Conservation (phyloP, 108 stramenopile genomes). For the Cyclotella sp. region DNA sequence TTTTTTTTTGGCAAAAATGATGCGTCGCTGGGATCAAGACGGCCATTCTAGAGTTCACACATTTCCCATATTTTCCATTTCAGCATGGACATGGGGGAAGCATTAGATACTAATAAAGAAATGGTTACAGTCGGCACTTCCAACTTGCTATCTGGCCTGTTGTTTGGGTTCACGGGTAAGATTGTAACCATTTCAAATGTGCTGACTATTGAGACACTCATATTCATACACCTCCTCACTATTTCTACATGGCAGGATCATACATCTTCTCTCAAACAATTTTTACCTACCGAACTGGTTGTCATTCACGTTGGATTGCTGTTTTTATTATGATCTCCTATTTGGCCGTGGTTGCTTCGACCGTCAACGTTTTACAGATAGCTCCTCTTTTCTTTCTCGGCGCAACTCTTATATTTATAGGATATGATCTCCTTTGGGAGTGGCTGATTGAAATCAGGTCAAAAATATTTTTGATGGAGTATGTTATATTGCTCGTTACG, state of each 20-base stretch:
- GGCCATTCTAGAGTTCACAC: not conserved
- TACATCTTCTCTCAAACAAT: conserved; percentile 99
- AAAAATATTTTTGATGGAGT: conserved; percentile 51
- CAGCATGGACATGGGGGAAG: conserved; percentile 82
- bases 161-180: conserved; percentile 81
- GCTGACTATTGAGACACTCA: not conserved
- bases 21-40: not conserved
- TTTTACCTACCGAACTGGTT: conserved; percentile 92
- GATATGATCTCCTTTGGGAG: conserved; percentile 54
- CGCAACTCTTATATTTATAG: conserved; percentile 59
- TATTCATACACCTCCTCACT: not conserved
- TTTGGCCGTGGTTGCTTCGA: conserved; percentile 63
- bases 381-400: conserved; percentile 56
- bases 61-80: not conserved
- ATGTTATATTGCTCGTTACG: conserved; percentile 42
- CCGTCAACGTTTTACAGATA: conserved; percentile 75
- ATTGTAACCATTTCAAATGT: not conserved
- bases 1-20: not conserved
- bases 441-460: conserved; percentile 49
- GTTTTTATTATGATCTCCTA: conserved; percentile 69
- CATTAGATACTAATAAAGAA: conserved; percentile 93
- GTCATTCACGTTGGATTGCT: conserved; percentile 76
- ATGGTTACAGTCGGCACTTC: conserved; percentile 89
- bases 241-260: conserved; percentile 52
- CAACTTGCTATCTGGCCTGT: conserved; percentile 84